Evolutionary conservation across 805 yeast species (phyloP).

Genomic region (Zygosaccharomyces kombuchaensis): DNA sequence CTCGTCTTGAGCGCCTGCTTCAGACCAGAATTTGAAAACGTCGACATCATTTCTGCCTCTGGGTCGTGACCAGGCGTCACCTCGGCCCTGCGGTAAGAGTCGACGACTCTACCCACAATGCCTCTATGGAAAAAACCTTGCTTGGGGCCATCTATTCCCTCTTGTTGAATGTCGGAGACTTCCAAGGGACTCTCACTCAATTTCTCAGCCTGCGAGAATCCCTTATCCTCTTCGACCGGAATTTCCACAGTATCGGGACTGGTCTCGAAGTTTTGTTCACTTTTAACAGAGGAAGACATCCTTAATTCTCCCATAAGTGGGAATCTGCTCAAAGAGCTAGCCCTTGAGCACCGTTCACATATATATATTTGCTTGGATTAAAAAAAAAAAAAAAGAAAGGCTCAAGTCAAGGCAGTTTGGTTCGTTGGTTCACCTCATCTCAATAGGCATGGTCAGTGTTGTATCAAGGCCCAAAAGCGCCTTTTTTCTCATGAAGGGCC

Average conservation of each 20-base stretch:
- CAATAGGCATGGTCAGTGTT: too few relatives aligned
- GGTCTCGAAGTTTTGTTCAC: neutral
- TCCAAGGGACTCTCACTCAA: constrained; percentile 3
- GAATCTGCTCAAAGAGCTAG: neutral
- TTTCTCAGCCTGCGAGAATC: neutral
- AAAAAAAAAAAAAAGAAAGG: neutral
- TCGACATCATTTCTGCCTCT: constrained; percentile 16
- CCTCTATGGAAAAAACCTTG: constrained; percentile 4
- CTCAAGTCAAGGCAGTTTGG: neutral
- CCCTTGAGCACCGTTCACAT: neutral
- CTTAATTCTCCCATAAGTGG: neutral
- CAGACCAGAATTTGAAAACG: constrained; percentile 13
- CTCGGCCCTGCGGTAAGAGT: constrained; percentile 25
- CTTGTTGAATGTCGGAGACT: constrained; percentile 1
- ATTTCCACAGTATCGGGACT: constrained; percentile 1
- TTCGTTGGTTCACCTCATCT: too few relatives aligned
- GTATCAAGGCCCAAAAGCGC: neutral
- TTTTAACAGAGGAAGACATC: neutral
- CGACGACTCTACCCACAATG: constrained; percentile 13
- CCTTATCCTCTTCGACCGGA: constrained; percentile 1
- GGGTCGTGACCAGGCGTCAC: constrained; percentile 11
- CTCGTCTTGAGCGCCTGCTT: constrained; percentile 30
- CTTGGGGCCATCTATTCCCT: constrained; percentile 40
- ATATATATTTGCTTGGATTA: neutral
- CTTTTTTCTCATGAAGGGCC: neutral